phyloP scores from a whole-genome alignment of 768 basidiomycete genomes.

The Rhodosporidiobolus odoratus region DNA sequence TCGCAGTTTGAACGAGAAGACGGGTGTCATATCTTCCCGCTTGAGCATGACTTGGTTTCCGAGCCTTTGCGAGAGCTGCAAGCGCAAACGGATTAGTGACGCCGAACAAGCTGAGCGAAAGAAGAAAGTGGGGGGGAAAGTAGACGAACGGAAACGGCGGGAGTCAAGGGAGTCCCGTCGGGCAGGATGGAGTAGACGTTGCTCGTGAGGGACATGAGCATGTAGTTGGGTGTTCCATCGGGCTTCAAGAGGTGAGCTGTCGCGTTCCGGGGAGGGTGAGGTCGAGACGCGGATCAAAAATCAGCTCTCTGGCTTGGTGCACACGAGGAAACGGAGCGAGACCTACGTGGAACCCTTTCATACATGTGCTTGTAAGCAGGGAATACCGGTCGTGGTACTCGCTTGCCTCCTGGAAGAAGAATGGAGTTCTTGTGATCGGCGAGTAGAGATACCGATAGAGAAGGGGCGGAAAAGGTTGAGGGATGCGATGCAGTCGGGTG shows the following conservation, averaged over 20 bases:
- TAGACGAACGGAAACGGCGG: constrained; percentile 18
- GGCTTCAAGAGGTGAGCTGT: constrained; percentile 58
- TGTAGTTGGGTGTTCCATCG: constrained; percentile 72
- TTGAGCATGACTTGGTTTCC: constrained; percentile 95
- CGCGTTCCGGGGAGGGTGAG: not conserved
- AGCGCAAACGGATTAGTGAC: too few relatives aligned
- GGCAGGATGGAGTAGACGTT: constrained; percentile 84
- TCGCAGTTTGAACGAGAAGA: constrained; percentile 97
- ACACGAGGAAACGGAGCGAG: not conserved
- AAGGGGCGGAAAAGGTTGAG: not conserved
- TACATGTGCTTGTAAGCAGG: constrained; percentile 11
- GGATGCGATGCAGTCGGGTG: not conserved
- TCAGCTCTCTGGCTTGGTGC: not conserved
- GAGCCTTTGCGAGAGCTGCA: constrained; percentile 75
- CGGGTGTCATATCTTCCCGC: constrained; percentile 86
- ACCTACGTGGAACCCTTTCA: constrained; percentile 10
- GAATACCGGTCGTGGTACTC: constrained; percentile 6
- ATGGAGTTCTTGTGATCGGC: not conserved
- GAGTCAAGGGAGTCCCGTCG: constrained; percentile 49
- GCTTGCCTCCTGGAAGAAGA: constrained; percentile 13
- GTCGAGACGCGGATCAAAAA: not conserved
- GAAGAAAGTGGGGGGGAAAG: not conserved
- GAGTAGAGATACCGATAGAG: not conserved
- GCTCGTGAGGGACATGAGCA: constrained; percentile 77
- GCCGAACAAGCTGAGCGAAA: not conserved